Evolutionary conservation across 441 rosid species (phyloP), one percentile per base, ranked within the genome.

Genomic region (Manihot esculenta): DNA sequence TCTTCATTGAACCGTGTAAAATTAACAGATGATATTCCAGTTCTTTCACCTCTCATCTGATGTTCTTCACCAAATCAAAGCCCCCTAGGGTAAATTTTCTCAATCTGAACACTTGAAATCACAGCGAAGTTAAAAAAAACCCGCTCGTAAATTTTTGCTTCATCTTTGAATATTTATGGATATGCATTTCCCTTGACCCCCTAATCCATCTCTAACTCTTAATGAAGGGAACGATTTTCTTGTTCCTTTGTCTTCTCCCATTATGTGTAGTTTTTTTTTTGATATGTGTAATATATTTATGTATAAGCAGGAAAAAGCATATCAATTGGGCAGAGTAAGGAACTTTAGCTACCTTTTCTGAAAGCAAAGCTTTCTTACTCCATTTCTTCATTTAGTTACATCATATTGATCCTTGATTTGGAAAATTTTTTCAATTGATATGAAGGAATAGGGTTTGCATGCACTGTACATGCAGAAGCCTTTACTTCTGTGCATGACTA

Each of bases 1-100:
- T 35, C 5, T 30, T 41, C 74, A 59, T 78, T 68, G 80, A 74
- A 75, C 62, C 64, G 75, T 72, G 77, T 20, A 42, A 72, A 73
- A 49, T 49, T 38, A 38, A 55, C 68, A 47, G 66, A 68, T 68
- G 71, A 66, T 21, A 63, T 48, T 64, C 56, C 56, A 49, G 53
- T 69, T 66, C 67, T 70, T 64, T 42, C 69, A 24, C 20, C n/a
- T 1, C 44, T 68, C 42, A 38, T 38, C 49, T 21, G 61, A 71
- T 63, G 41, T 62, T 77, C 69, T 56, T 58, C 76, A 61, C 70
- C 60, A 63, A 70, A 38, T 38, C 7, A 38, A 71, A 54, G 20
- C 76, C 76, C 76, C 76, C 74, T 66, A 64, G 3, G n/a, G 23
- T 18, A 35, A 35, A 21, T 26, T 33, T 68, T 42, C 63, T 61